Percentiles rank a stretch among this genome's conserved stretches.
phyloP scores from a whole-genome alignment of 83 land plant genomes.

The Picea abies region DNA sequence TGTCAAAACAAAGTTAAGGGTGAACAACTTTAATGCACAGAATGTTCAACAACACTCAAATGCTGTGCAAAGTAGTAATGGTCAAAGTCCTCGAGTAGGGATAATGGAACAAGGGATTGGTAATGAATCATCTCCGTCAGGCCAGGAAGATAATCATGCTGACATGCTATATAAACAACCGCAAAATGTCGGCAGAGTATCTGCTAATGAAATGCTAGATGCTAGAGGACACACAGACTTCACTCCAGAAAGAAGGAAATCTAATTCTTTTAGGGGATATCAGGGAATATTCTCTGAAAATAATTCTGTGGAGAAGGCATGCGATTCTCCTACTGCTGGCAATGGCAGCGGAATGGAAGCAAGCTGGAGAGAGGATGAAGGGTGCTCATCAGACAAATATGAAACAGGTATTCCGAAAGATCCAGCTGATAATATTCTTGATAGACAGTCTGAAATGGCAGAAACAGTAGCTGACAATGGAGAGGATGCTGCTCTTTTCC shows the following conservation, averaged over 20 bases:
- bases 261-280: neutral
- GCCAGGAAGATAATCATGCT: neutral
- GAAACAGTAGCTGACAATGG: neutral
- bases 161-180: neutral
- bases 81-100: slow-evolving; percentile 1
- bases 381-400: neutral
- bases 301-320: neutral
- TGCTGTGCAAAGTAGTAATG: neutral
- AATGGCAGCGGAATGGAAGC: slow-evolving; percentile 10
- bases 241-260: neutral
- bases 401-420: neutral
- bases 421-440: neutral
- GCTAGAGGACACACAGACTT: neutral
- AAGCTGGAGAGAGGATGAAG: slow-evolving; percentile 11
- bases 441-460: neutral
- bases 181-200: neutral
- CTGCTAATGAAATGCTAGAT: slow-evolving; percentile 1
- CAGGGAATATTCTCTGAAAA: neutral
- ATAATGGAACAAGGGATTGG: neutral
- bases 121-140: neutral
- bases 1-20: neutral
- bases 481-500: neutral
- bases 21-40: neutral
- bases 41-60: neutral
- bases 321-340: slow-evolving; percentile 1